A percentile compares a stretch with the other conserved stretches of the same genome.
These are phyloP conservation scores for Xylona heveae DNA, from an alignment of 495 filamentous ascomycete genomes.

Conservation along the genomic window DNA sequence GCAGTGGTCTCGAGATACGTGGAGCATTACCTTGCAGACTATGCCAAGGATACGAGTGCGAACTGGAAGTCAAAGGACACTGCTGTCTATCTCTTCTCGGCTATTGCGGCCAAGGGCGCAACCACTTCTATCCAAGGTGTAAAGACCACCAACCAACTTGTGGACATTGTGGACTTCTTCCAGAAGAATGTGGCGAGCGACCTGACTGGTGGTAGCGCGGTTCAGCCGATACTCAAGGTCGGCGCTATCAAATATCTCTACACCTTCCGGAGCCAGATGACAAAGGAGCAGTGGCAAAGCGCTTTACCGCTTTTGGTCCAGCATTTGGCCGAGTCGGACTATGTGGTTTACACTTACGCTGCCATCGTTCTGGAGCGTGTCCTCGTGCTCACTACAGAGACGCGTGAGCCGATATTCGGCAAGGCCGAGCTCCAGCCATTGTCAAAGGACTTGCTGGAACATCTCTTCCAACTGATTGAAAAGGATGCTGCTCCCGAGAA, in stretches of 20 bases:
- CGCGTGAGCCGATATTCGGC: conserved; percentile 53
- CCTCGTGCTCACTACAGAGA: conserved; percentile 53
- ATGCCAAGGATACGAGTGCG: conserved; percentile 38
- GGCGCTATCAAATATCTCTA: conserved; percentile 96
- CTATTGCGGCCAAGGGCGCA: conserved; percentile 77
- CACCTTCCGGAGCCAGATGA: conserved; percentile 76
- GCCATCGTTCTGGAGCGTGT: conserved; percentile 84
- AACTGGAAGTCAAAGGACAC: conserved; percentile 98
- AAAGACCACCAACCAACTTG: conserved; percentile 59
- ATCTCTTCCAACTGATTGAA: conserved; percentile 82
- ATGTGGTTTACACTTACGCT: conserved; percentile 93
- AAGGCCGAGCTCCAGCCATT: conserved; percentile 51
- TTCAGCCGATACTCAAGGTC: conserved; percentile 77
- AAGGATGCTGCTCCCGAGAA: conserved; percentile 64
- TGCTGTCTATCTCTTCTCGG: conserved; percentile 82
- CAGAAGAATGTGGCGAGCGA: conserved; percentile 72
- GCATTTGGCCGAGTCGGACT: conserved; percentile 67
- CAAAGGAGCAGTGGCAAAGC: conserved; percentile 66
- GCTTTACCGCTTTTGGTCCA: conserved; percentile 80
- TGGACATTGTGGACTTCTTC: conserved; percentile 86
- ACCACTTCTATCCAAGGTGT: conserved; percentile 74
- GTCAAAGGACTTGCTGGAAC: conserved; percentile 67
- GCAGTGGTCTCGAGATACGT: conserved; percentile 63
- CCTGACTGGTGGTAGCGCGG: conserved; percentile 38
- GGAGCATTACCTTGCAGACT: conserved; percentile 49